These are phyloP conservation scores for Cornus controversa DNA, from an alignment of 148 eudicot species.

Conservation along the genomic window DNA sequence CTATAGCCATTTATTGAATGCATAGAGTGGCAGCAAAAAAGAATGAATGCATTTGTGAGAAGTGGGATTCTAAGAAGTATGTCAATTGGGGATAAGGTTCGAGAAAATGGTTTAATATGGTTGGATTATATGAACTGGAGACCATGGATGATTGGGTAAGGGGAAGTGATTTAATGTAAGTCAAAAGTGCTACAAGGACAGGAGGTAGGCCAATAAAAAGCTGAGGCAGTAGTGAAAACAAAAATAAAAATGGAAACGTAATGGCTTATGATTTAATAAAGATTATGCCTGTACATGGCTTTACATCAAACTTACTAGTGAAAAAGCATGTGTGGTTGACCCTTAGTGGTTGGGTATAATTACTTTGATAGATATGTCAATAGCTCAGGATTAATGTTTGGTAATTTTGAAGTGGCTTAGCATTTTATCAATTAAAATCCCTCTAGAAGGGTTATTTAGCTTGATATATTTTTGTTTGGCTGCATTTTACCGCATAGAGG, in stretches of 20 bases:
- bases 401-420: too few relatives aligned
- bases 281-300: too few relatives aligned
- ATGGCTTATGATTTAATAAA: too few relatives aligned
- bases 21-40: background rate
- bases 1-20: too few relatives aligned
- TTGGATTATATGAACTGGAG: background rate
- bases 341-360: too few relatives aligned
- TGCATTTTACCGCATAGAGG: background rate
- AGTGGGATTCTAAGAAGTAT: background rate
- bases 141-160: background rate
- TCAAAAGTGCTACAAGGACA: background rate
- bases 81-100: background rate
- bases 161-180: background rate
- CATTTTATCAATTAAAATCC: too few relatives aligned
- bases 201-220: background rate
- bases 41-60: background rate
- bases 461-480: too few relatives aligned
- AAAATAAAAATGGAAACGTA: background rate
- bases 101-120: background rate
- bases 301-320: too few relatives aligned
- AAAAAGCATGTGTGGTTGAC: too few relatives aligned
- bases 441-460: too few relatives aligned
- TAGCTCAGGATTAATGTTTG: too few relatives aligned
- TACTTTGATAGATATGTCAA: too few relatives aligned
- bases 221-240: background rate